phyloP scores from a whole-genome alignment of 148 eudicot genomes.

The Fallopia convolvulus region DNA sequence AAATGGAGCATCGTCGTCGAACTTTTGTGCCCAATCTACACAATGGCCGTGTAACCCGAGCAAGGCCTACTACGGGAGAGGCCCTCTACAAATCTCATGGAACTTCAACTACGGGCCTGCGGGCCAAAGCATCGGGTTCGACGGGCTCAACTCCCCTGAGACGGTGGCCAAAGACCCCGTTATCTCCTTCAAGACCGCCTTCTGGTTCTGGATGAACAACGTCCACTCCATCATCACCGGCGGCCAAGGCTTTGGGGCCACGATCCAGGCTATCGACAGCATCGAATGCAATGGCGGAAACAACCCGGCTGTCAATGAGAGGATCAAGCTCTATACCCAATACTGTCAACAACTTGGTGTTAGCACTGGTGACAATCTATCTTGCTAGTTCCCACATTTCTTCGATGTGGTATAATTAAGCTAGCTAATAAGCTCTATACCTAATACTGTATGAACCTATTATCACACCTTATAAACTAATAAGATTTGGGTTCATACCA shows the following conservation, averaged over 20 bases:
- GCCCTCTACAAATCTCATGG: slow-evolving; percentile 36
- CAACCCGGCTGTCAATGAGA: slow-evolving; percentile 20
- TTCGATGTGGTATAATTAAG: neutral
- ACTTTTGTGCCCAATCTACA: slow-evolving; percentile 31
- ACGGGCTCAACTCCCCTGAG: slow-evolving; percentile 32
- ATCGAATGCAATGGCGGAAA: slow-evolving; percentile 24
- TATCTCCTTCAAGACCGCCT: slow-evolving; percentile 28
- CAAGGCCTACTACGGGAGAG: slow-evolving; percentile 29
- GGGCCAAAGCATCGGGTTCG: slow-evolving; percentile 35
- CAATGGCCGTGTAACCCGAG: slow-evolving; percentile 27
- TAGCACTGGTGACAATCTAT: slow-evolving; percentile 26
- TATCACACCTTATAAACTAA: no score
- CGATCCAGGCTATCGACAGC: slow-evolving; percentile 29
- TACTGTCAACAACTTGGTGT: slow-evolving; percentile 38
- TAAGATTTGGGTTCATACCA: no score
- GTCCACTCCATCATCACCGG: slow-evolving; percentile 22
- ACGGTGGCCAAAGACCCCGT: slow-evolving; percentile 25
- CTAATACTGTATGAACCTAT: no score
- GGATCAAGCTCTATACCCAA: slow-evolving; percentile 23
- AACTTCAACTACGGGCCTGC: slow-evolving; percentile 42
- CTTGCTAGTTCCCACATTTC: slow-evolving; percentile 14
- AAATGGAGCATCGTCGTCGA: slow-evolving; percentile 28
- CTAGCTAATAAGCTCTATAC: neutral
- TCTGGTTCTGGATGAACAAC: slow-evolving; percentile 41
- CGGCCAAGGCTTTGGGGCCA: slow-evolving; percentile 27